Evolutionary conservation across 2,329 filamentous ascomycete genomes (phyloP).

Genomic region (Sarocladiaceae sp.): DNA sequence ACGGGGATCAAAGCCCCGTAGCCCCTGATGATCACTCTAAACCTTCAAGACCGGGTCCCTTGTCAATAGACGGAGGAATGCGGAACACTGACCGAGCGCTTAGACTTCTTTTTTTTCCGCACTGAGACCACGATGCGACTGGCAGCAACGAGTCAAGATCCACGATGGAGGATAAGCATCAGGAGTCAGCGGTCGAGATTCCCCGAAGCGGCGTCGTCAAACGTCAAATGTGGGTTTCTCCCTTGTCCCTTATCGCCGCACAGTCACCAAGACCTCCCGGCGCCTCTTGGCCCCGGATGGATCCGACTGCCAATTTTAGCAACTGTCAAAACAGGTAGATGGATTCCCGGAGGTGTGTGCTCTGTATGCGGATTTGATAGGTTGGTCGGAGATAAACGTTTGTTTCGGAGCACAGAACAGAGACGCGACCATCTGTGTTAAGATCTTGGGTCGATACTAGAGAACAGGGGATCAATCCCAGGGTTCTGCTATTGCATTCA

Average conservation of each 20-base stretch:
- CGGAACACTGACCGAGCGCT: background rate
- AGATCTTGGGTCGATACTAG: background rate
- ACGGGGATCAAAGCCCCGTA: background rate
- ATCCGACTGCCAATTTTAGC: conserved; percentile 1
- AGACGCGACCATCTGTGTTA: conserved; percentile 4
- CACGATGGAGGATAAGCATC: background rate
- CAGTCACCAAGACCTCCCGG: background rate
- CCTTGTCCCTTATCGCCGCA: background rate
- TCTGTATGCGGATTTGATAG: background rate
- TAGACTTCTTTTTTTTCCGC: conserved; percentile 1
- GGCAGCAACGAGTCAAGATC: background rate
- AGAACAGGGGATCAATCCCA: background rate
- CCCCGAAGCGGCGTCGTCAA: conserved; percentile 1
- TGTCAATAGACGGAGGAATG: background rate
- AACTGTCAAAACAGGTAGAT: background rate
- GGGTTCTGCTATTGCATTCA: background rate
- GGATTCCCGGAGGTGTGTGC: background rate
- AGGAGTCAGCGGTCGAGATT: conserved; percentile 1
- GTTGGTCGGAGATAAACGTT: background rate
- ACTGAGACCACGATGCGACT: conserved; percentile 2
- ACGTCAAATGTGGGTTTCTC: background rate
- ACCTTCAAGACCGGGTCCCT: background rate
- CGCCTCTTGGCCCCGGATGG: background rate
- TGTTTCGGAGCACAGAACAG: background rate
- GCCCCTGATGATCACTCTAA: conserved; percentile 2